Evolutionary conservation across 768 basidiomycete genomes (phyloP).

Genomic region (Mycena polygramma): DNA sequence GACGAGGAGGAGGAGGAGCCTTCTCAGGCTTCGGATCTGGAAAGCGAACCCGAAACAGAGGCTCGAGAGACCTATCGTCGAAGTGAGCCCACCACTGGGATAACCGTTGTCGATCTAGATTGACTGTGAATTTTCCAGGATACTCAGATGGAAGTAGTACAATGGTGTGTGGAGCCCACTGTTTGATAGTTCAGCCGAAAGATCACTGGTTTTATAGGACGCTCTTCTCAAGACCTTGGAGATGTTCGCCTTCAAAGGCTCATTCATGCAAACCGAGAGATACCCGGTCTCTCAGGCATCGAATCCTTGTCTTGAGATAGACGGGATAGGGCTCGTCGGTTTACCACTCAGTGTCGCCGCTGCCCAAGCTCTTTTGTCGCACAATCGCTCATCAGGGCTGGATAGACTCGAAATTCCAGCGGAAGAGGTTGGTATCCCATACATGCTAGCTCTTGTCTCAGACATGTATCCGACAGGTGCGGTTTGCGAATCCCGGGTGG

Average conservation of each 20-base stretch:
- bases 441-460: no score
- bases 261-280: slow-evolving; percentile 6
- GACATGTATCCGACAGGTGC: not conserved
- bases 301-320: slow-evolving; percentile 17
- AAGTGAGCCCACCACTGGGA: not conserved
- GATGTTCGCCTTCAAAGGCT: slow-evolving; percentile 3
- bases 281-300: slow-evolving; percentile 7
- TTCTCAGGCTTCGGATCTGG: not conserved
- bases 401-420: slow-evolving; percentile 4
- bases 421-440: not conserved
- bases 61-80: not conserved
- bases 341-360: slow-evolving; percentile 5
- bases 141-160: not conserved
- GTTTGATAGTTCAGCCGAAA: not conserved
- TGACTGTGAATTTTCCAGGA: not conserved
- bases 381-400: not conserved
- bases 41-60: not conserved
- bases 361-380: slow-evolving; percentile 2
- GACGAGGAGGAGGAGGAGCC: not conserved
- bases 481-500: not conserved
- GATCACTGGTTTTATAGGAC: not conserved
- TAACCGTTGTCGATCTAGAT: not conserved
- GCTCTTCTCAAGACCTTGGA: not conserved
- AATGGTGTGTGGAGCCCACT: not conserved
- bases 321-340: slow-evolving; percentile 5